These are phyloP conservation scores for Alternaria dauci DNA, from an alignment of 2,329 filamentous ascomycete species.

Conservation along the genomic window DNA sequence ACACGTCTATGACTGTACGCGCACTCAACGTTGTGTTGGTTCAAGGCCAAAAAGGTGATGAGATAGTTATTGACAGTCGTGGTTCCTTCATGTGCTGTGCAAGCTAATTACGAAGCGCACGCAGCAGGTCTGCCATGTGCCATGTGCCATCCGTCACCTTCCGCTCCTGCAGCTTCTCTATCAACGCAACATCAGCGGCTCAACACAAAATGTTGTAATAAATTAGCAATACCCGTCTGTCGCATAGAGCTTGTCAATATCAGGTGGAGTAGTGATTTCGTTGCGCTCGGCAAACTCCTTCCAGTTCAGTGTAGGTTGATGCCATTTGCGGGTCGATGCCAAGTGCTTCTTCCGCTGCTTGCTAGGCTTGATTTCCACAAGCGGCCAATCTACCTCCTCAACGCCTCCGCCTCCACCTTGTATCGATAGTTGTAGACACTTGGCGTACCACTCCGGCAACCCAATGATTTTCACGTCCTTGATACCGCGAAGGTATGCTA, in stretches of 20 bases:
- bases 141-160: not conserved
- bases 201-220: not conserved
- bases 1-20: slow-evolving; percentile 23
- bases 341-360: slow-evolving; percentile 3
- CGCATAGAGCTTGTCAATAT: slow-evolving; percentile 14
- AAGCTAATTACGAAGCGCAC: not conserved
- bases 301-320: slow-evolving; percentile 34
- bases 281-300: slow-evolving; percentile 35
- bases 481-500: slow-evolving; percentile 28
- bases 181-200: not conserved
- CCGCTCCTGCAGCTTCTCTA: not conserved
- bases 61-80: not conserved
- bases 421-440: slow-evolving; percentile 32
- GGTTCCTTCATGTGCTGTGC: not conserved
- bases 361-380: slow-evolving; percentile 16
- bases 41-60: not conserved
- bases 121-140: not conserved
- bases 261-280: slow-evolving; percentile 17
- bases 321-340: slow-evolving; percentile 26
- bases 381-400: slow-evolving; percentile 27
- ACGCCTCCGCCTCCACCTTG: slow-evolving; percentile 31
- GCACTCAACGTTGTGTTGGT: slow-evolving; percentile 1
- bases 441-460: slow-evolving; percentile 29
- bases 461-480: slow-evolving; percentile 24
- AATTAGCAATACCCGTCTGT: not conserved